Base-by-base conservation (phyloP, 371 early-diverging fungal genomes). In the Nosema granulosis region DNA sequence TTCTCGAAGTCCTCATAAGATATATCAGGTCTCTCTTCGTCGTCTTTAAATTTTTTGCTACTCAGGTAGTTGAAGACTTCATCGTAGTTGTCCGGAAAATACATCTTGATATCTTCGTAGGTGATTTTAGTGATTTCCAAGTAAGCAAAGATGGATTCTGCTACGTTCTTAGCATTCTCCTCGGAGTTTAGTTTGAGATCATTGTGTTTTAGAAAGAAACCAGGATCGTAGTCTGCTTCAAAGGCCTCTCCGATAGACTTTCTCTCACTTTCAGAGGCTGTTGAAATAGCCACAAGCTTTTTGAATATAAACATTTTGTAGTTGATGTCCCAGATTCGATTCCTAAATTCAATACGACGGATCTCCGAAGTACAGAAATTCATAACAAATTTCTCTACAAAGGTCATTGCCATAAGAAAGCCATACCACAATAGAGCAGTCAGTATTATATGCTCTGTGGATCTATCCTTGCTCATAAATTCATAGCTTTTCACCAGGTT, bases 281-380 rank as follows among this genome's bases (percentile, higher is more conserved):
- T 77, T 16, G 83, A 43, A 18, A 84, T 69, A 3, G 71, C 66
- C 22, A 54, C 59, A 1, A 85, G 71, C 54, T 84, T 78, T 66
- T 80, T 82, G 49, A 85, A 76, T 37, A 85, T 73, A 61, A 78
- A 80, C 0, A 78, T 78, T 65, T 85, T 84, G 24, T 80, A 75
- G 58, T 85, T 85, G 13, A 82, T 68, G 65, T 84, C 83, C 50
- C 76, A 81, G 61, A 85, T 84, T 50, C 82, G 28, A 12, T 58
- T 58, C 56, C 75, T 67, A 66, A 80, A 84, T 24, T 75, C 68
- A 57, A 66, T 74, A 57, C 74, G 76, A 57, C 82, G 69, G 35
- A 81, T 73, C 63, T 83, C 80, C 0, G 76, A 73, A 50, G 78
- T 76, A 38, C 80, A 75, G 31, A 80, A 54, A 51, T 78, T 77